Percentiles rank a stretch among this genome's conserved stretches.
Evolutionary conservation across 495 filamentous ascomycete genomes (phyloP).

Genomic region (Aspergillus hancockii): DNA sequence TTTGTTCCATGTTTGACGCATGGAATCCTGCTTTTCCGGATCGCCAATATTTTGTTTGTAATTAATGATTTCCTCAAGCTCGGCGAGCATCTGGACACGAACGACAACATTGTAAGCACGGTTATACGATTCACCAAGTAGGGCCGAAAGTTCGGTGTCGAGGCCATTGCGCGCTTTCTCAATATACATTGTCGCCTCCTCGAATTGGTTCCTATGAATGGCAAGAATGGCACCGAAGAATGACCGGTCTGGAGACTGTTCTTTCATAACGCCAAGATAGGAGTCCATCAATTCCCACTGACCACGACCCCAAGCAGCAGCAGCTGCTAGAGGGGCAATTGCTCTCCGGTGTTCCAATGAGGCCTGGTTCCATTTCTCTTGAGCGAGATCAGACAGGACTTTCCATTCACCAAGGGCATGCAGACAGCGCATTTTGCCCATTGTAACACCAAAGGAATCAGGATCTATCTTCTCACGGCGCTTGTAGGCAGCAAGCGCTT

Average conservation of each 20-base stretch:
- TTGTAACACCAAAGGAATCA: slow-evolving; percentile 83
- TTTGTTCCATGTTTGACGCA: slow-evolving; percentile 93
- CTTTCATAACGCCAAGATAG: slow-evolving; percentile 92
- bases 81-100: slow-evolving; percentile 96
- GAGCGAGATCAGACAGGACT: slow-evolving; percentile 78
- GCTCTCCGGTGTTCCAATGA: slow-evolving; percentile 77
- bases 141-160: slow-evolving; percentile 89
- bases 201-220: slow-evolving; percentile 92
- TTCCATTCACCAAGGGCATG: slow-evolving; percentile 99
- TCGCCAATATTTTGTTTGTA: slow-evolving; percentile 89
- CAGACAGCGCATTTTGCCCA: slow-evolving; percentile 99
- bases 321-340: slow-evolving; percentile 90
- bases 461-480: slow-evolving; percentile 72
- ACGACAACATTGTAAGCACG: slow-evolving; percentile 95
- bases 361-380: slow-evolving; percentile 91
- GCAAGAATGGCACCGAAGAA: slow-evolving; percentile 97
- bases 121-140: slow-evolving; percentile 95
- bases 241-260: slow-evolving; percentile 85
- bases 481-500: slow-evolving; percentile 90
- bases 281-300: slow-evolving; percentile 98
- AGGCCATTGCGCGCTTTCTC: slow-evolving; percentile 89
- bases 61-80: slow-evolving; percentile 94
- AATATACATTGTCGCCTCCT: slow-evolving; percentile 80
- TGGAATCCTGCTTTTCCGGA: slow-evolving; percentile 78
- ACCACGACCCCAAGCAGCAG: slow-evolving; percentile 94